These are phyloP conservation scores for Podospora pseudocomata DNA, from an alignment of 495 filamentous ascomycete species.

Conservation along the genomic window DNA sequence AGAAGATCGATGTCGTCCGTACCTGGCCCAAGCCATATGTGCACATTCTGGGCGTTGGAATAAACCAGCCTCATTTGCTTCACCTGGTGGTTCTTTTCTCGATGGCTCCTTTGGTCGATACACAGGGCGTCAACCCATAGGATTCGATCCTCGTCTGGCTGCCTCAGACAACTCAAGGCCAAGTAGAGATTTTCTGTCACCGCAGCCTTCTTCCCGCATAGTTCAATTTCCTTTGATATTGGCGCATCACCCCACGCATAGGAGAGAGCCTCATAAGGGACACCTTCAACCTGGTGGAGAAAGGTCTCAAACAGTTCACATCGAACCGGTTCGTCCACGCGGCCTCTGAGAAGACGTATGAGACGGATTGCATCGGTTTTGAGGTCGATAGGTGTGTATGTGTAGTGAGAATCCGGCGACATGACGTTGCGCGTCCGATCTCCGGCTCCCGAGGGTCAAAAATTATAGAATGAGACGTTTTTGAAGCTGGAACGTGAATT, in stretches of 20 bases:
- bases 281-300: not conserved
- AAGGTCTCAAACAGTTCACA: conserved; percentile 10
- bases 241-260: conserved; percentile 5
- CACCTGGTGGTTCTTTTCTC: not conserved
- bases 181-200: not conserved
- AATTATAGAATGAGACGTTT: not conserved
- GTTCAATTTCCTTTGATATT: not conserved
- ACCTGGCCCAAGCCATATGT: not conserved
- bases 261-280: conserved; percentile 11
- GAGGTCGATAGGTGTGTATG: conserved; percentile 1
- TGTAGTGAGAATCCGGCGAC: not conserved
- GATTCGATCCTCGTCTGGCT: not conserved
- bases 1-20: not conserved
- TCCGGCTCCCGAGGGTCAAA: not conserved
- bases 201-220: not conserved
- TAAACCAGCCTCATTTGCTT: not conserved
- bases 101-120: conserved; percentile 1
- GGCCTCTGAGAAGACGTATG: not conserved
- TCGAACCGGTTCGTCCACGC: not conserved
- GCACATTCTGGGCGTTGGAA: not conserved
- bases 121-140: conserved; percentile 7
- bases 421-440: not conserved
- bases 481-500: not conserved
- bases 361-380: conserved; percentile 3
- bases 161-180: not conserved